Percentiles rank a stretch among this genome's conserved stretches.
Evolutionary conservation across 305 asterid genomes (phyloP).

Genomic region (Fraxinus floribunda): DNA sequence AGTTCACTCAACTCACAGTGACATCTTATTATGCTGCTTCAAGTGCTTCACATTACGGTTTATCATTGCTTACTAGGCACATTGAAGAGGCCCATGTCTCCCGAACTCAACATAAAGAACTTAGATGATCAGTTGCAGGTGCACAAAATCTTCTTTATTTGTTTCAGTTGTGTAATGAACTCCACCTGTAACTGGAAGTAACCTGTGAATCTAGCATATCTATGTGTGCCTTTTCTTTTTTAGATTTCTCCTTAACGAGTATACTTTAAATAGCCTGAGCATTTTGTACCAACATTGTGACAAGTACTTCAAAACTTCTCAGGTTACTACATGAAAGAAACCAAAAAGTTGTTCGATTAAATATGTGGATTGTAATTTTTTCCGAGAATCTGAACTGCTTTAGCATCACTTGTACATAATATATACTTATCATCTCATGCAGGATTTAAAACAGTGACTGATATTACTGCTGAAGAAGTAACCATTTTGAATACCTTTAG

Average conservation of each 20-base stretch:
- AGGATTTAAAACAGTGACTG: not conserved
- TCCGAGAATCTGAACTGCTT: not conserved
- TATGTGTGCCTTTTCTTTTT: not conserved
- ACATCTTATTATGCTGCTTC: constrained; percentile 52
- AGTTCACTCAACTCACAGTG: constrained; percentile 49
- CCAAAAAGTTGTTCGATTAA: not conserved
- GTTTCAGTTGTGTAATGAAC: constrained; percentile 27
- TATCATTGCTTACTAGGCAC: constrained; percentile 47
- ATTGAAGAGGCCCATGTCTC: constrained; percentile 30
- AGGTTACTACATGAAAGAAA: not conserved
- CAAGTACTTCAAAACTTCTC: not conserved
- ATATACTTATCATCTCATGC: not conserved
- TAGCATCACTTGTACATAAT: not conserved
- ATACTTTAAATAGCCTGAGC: not conserved
- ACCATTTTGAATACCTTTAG: not conserved
- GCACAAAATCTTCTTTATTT: constrained; percentile 25
- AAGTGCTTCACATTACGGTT: constrained; percentile 43
- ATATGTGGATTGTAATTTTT: not conserved
- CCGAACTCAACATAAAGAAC: constrained; percentile 28
- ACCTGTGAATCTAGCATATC: not conserved
- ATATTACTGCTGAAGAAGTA: not conserved
- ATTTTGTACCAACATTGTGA: not conserved
- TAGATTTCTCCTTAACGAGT: not conserved
- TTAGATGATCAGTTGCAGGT: constrained; percentile 39
- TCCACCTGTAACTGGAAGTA: constrained; percentile 18